These are phyloP conservation scores for Setaria viridis DNA, from an alignment of 202 grass and related monocot genomes.

Conservation along the genomic window DNA sequence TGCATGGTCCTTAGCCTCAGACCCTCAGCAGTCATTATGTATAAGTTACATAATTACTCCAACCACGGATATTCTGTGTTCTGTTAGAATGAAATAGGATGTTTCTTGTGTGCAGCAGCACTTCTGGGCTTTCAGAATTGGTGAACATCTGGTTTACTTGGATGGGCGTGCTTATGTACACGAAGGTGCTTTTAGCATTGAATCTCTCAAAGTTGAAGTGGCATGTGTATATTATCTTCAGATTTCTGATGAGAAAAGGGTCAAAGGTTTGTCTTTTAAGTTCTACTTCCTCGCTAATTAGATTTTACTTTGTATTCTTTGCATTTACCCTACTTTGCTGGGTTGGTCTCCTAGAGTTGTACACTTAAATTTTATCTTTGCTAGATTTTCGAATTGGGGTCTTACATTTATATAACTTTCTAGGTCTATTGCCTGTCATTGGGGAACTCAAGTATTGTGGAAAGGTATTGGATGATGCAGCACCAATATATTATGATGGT, in stretches of 20 bases:
- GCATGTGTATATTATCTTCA: constrained; percentile 89
- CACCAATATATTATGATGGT: constrained; percentile 58
- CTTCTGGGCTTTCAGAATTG: constrained; percentile 74
- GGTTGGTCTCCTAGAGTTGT: constrained; percentile 72
- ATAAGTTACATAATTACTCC: constrained; percentile 7
- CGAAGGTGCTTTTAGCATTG: constrained; percentile 56
- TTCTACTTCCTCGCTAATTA: neutral
- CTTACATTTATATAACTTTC: constrained; percentile 8
- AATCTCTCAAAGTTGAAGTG: constrained; percentile 84
- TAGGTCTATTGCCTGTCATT: constrained; percentile 90
- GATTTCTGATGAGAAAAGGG: constrained; percentile 71
- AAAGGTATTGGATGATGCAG: constrained; percentile 57
- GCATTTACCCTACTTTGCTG: constrained; percentile 44
- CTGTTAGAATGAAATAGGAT: constrained; percentile 35
- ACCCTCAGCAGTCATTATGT: constrained; percentile 2
- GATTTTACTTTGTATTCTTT: neutral
- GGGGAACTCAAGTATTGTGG: constrained; percentile 66
- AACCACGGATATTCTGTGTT: neutral
- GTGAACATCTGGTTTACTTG: constrained; percentile 69
- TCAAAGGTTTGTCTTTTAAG: constrained; percentile 64
- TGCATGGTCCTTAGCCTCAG: constrained; percentile 8
- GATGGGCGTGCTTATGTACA: constrained; percentile 61
- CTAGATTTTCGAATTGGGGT: neutral
- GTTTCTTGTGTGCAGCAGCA: constrained; percentile 60
- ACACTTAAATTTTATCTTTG: neutral